Base-by-base conservation (phyloP, 1,139 yeast genomes). In the Pichia sp. region DNA sequence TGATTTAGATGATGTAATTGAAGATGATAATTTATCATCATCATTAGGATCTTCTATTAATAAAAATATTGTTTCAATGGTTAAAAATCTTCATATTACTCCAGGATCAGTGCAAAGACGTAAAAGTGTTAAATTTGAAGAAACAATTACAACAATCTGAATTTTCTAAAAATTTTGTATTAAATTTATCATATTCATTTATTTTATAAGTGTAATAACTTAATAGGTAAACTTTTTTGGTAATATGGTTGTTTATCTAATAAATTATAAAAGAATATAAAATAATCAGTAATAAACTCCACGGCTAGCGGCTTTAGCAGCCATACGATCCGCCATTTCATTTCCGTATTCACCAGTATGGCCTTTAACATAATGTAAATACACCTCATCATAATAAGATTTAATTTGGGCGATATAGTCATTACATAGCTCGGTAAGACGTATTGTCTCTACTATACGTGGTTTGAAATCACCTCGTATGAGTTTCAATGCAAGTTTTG, bases 121-220 rank as follows among this genome's bases (percentile, higher is more conserved):
- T 10, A 61, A 61, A 45, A 59, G 62, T 35, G 64, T 61, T 10
- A 51, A 59, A 31, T 60, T 60, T 46, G 61, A 41, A 9, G 51
- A 48, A 7, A 28, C 35, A 8, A 45, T 41, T 12, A 38, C 32
- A 25, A 34, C 35, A 16, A 41, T 42, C 36, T 46, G 30, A 25
- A 26, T 16, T 16, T 16, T 16, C 16, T 16, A 16, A 16, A 16
- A 16, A 16, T 16, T 16, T 16, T 16, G 16, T 16, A 16, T 16
- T 16, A 16, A 16, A 16, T 16, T 16, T 16, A 16, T 16, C 16
- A 16, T 16, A 16, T 16, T 16, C 16, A 16, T 16, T 16, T 16
- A 16, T 16, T 16, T 16, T 16, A 16, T 16, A 16, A 16, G 16
- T 16, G 16, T 16, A 16, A 16, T 16, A 16, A 16, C 2, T 16